Evolutionary conservation across 2,329 filamentous ascomycete genomes (phyloP).

Genomic region (Colletotrichum caudatum): DNA sequence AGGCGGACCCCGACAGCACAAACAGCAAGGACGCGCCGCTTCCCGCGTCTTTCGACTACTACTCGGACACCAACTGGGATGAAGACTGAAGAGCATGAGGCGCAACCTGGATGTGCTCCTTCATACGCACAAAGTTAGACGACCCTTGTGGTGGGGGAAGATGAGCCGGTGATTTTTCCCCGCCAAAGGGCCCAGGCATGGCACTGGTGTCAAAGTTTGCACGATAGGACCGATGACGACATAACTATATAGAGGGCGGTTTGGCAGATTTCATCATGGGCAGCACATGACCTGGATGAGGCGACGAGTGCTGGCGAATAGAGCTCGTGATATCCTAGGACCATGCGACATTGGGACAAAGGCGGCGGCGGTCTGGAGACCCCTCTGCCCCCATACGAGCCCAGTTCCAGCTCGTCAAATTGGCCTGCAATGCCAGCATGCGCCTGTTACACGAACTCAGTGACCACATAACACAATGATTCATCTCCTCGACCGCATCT

Average conservation of each 20-base stretch:
- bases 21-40: constrained; percentile 47
- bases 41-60: constrained; percentile 52
- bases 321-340: neutral
- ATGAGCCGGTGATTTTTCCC: neutral
- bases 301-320: neutral
- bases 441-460: no score
- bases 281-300: no score
- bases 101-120: neutral
- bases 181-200: no score
- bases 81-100: constrained; percentile 21
- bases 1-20: constrained; percentile 47
- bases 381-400: neutral
- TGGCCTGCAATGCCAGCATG: no score
- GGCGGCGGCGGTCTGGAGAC: neutral
- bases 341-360: neutral
- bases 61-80: constrained; percentile 46
- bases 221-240: neutral
- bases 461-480: no score
- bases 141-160: neutral
- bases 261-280: neutral
- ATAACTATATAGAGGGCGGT: neutral
- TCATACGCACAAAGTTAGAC: no score
- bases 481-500: no score
- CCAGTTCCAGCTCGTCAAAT: neutral
- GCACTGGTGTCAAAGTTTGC: neutral